Evolutionary conservation across 2,329 filamentous ascomycete species (phyloP).

Genomic region (Aaosphaeria pasadenensis): DNA sequence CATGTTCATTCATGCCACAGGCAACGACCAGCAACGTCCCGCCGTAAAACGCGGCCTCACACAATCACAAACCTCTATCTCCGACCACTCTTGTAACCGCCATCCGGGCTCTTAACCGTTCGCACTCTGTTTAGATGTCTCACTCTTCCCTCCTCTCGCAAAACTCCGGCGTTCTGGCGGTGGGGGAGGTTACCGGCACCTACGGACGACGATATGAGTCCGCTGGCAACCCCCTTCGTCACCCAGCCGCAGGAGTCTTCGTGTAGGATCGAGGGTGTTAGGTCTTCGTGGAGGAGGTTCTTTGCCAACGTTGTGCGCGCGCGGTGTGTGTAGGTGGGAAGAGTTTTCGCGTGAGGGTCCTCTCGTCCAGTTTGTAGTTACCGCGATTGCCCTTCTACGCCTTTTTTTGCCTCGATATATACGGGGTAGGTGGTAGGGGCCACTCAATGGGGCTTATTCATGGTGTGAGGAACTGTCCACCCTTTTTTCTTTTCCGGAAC

Average conservation of each 20-base stretch:
- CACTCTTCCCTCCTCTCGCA: neutral
- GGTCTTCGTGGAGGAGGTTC: too few species aligned
- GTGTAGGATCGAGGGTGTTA: too few species aligned
- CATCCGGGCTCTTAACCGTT: constrained; percentile 36
- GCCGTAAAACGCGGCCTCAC: constrained; percentile 96
- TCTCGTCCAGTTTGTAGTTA: constrained; percentile 95
- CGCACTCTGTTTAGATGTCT: constrained; percentile 47
- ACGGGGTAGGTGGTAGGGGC: constrained; percentile 49
- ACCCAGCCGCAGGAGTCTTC: too few species aligned
- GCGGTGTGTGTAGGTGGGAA: constrained; percentile 23
- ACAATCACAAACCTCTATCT: constrained; percentile 51
- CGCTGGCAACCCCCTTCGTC: constrained; percentile 46
- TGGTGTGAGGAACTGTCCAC: constrained; percentile 79
- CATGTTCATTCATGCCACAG: constrained; percentile 33
- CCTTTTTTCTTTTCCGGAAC: constrained; percentile 9
- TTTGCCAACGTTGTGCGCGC: neutral
- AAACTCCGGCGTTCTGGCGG: constrained; percentile 7
- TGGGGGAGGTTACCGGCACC: constrained; percentile 27
- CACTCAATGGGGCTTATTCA: constrained; percentile 99
- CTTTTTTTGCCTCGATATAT: constrained; percentile 31
- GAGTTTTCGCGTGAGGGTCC: constrained; percentile 47
- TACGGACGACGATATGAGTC: constrained; percentile 89
- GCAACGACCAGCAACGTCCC: constrained; percentile 90
- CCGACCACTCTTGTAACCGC: constrained; percentile 13
- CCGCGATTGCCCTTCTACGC: constrained; percentile 74